Percentiles rank a stretch among this genome's conserved stretches.
These are phyloP conservation scores for Populus pruinosa DNA, from an alignment of 345 rosid genomes.

Conservation along the genomic window DNA sequence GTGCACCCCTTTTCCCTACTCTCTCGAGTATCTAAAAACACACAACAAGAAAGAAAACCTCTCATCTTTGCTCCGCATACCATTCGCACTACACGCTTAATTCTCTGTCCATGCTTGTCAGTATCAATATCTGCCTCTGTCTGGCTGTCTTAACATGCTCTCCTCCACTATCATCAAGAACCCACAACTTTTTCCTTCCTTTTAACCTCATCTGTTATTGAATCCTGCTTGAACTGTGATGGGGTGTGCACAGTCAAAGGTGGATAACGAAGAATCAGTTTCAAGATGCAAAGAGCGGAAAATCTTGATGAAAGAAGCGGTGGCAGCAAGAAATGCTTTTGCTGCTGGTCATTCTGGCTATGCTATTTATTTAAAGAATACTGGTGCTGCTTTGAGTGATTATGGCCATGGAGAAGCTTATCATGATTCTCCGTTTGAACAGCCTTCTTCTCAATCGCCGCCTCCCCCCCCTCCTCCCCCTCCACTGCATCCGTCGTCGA, in stretches of 20 bases:
- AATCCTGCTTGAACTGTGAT: conserved; percentile 19
- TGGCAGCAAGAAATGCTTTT: conserved; percentile 69
- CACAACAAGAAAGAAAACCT: not conserved
- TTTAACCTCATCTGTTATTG: not conserved
- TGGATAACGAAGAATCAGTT: conserved; percentile 86
- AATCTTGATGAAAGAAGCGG: conserved; percentile 80
- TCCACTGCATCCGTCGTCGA: conserved; percentile 38
- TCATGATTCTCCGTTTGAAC: conserved; percentile 20
- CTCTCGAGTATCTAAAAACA: conserved; percentile 14
- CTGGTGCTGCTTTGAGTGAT: conserved; percentile 89
- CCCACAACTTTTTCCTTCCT: not conserved
- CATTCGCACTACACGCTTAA: not conserved
- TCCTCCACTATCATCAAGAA: conserved; percentile 5
- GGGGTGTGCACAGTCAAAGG: conserved; percentile 94
- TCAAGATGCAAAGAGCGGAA: conserved; percentile 76
- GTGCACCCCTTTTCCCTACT: conserved; percentile 14
- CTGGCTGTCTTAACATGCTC: conserved; percentile 2
- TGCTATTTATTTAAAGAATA: conserved; percentile 65
- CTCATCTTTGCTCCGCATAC: not conserved
- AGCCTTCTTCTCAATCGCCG: conserved; percentile 7
- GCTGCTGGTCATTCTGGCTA: conserved; percentile 80
- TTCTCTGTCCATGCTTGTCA: conserved; percentile 7
- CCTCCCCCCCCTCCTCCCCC: conserved; percentile 29
- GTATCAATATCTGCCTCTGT: not conserved
- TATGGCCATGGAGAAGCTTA: conserved; percentile 78